Evolutionary conservation across 2,329 filamentous ascomycete genomes (phyloP).

Genomic region (Cytospora piceicola): DNA sequence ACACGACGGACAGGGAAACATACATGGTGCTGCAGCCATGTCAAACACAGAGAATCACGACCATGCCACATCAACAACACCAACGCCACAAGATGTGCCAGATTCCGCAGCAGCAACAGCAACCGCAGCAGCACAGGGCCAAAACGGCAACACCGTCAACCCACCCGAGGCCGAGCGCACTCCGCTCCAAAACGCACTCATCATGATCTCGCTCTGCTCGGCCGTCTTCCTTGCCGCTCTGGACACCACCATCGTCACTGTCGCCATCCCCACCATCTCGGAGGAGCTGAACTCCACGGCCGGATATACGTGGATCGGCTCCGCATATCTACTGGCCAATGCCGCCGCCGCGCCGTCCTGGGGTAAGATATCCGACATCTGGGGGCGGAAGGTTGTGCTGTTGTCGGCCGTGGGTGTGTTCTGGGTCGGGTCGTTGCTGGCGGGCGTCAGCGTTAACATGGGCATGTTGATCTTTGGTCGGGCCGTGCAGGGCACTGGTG

Average conservation of each 20-base stretch:
- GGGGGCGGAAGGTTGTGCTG: conserved; percentile 59
- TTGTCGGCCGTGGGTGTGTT: conserved; percentile 54
- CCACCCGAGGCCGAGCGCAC: conserved; percentile 39
- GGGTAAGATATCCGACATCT: conserved; percentile 65
- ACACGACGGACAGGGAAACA: background rate
- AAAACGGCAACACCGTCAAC: background rate
- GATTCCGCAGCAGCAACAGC: background rate
- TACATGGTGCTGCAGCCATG: background rate
- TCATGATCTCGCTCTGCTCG: conserved; percentile 46
- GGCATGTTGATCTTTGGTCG: conserved; percentile 51
- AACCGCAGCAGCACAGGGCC: background rate
- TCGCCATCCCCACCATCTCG: conserved; percentile 64
- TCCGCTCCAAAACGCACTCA: conserved; percentile 38
- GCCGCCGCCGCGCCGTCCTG: conserved; percentile 72
- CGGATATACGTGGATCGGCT: conserved; percentile 79
- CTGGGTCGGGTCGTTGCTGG: conserved; percentile 55
- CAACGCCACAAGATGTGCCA: conserved; percentile 3
- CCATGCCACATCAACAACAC: background rate
- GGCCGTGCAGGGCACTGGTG: conserved; percentile 56
- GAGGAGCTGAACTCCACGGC: conserved; percentile 62
- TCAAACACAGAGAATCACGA: background rate
- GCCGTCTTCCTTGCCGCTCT: conserved; percentile 51
- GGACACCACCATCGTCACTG: conserved; percentile 63
- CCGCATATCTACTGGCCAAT: conserved; percentile 71
- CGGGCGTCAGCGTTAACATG: conserved; percentile 51